These are phyloP conservation scores for Smallanthus sonchifolius DNA, from an alignment of 129 eudicot species.

Conservation along the genomic window DNA sequence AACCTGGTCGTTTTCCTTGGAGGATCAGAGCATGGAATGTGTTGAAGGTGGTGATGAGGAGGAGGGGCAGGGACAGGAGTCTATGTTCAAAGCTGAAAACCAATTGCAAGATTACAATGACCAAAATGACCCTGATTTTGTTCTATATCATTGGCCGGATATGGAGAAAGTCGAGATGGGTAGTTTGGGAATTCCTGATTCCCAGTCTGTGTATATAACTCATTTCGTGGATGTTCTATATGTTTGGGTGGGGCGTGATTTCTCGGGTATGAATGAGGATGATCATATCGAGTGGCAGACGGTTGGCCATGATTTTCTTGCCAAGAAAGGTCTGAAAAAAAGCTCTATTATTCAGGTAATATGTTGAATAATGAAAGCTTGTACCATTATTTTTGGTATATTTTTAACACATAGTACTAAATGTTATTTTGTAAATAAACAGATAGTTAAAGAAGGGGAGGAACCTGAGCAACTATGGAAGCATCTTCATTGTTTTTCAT, in stretches of 20 bases:
- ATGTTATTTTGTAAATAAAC: conserved; percentile 2
- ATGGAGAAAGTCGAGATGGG: conserved; percentile 33
- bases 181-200: conserved; percentile 25
- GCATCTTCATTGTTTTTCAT: conserved; percentile 38
- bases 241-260: conserved; percentile 33
- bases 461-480: conserved; percentile 41
- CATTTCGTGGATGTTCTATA: conserved; percentile 10
- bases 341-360: conserved; percentile 31
- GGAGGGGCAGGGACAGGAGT: not conserved
- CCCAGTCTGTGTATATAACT: conserved; percentile 26
- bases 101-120: not conserved
- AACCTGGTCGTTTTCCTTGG: conserved; percentile 36
- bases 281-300: conserved; percentile 14
- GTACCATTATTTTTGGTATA: not conserved
- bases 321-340: conserved; percentile 22
- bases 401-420: conserved; percentile 8
- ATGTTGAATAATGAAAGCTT: not conserved
- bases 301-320: conserved; percentile 31
- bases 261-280: not conserved
- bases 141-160: conserved; percentile 30
- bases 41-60: conserved; percentile 14
- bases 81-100: conserved; percentile 18
- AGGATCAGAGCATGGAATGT: conserved; percentile 34
- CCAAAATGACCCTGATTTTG: conserved; percentile 4
- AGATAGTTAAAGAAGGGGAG: conserved; percentile 36